Base-by-base conservation (phyloP, 148 eudicot genomes). In the Camellia sinensis region DNA sequence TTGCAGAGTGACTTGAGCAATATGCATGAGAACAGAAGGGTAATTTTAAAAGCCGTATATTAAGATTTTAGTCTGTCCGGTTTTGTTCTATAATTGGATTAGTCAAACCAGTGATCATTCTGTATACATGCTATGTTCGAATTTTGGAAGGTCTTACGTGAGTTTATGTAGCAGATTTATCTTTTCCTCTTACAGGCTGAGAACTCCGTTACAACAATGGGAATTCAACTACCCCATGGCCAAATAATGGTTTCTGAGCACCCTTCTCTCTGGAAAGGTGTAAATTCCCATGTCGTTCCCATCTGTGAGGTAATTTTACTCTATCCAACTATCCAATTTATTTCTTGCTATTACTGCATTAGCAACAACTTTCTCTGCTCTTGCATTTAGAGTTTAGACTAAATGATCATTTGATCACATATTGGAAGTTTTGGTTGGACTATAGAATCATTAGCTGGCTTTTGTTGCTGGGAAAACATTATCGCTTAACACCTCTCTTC, bases 11-110 rank as follows among this genome's bases (percentile, higher is more conserved):
- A 71, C 82, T 57, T 74, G 18, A 70, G 17, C 75, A 71, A n/a
- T n/a, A n/a, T n/a, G n/a, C n/a, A 56, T 56, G 78, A 73, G 44
- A 53, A 76, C 22, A 74, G 13, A 62, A 82, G 76, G 86, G 88
- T 85, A 85, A 72, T 45, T 50, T 13, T 21, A 9, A 18, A 43
- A 61, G n/a, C 43, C 43, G 21, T 12, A 11, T 6, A 13, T 60
- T 54, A 63, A 43, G 22, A 71, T 43, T 61, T 19, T 18, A 4
- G 0, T 75, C 29, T 1, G 46, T 75, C 44, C 53, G 44, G 4
- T 15, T 41, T 0, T 29, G 29, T 45, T 44, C 17, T 70, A n/a
- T n/a, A n/a, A n/a, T n/a, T n/a, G n/a, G n/a, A n/a, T n/a, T n/a
- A n/a, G n/a, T n/a, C n/a, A n/a, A n/a, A n/a, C n/a, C n/a, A n/a